phyloP scores from a whole-genome alignment of 352 stramenopile genomes.

The Globisporangium carolinianum region DNA sequence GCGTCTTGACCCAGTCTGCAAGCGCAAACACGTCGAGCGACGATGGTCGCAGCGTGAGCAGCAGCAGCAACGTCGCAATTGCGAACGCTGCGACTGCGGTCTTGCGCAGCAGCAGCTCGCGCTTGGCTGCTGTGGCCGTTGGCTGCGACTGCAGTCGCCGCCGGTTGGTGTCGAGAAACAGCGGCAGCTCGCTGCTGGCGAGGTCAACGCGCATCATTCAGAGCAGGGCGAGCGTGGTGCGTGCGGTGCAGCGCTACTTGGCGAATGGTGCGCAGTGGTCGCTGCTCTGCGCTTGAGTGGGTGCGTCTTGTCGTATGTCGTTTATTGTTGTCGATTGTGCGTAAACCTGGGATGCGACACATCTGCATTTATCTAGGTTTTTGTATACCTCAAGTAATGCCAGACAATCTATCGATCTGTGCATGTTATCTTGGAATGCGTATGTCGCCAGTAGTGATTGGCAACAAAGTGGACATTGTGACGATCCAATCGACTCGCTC shows the following conservation, averaged over 20 bases:
- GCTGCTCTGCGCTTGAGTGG: too few species aligned
- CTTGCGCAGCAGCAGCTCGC: constrained; percentile 1
- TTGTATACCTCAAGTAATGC: too few species aligned
- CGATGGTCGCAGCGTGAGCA: constrained; percentile 41
- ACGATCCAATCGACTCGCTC: too few species aligned
- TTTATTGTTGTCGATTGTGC: too few species aligned
- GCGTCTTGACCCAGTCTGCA: constrained; percentile 40
- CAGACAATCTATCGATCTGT: too few species aligned
- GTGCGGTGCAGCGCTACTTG: neutral
- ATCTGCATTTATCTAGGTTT: too few species aligned
- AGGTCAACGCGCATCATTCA: neutral
- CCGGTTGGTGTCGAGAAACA: neutral
- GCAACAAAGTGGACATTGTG: too few species aligned
- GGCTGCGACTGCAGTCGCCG: neutral
- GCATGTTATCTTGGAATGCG: too few species aligned
- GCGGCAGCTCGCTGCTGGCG: constrained; percentile 2
- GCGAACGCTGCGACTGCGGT: neutral
- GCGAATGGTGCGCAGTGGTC: too few species aligned
- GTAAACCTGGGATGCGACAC: too few species aligned
- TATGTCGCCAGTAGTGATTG: too few species aligned
- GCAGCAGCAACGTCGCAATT: constrained; percentile 4
- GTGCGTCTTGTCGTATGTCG: too few species aligned
- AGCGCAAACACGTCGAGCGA: constrained; percentile 30
- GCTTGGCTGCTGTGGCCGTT: neutral
- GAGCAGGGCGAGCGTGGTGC: neutral